Conservation (phyloP, 1,284 basidiomycete genomes). For the Peniophora sp. region DNA sequence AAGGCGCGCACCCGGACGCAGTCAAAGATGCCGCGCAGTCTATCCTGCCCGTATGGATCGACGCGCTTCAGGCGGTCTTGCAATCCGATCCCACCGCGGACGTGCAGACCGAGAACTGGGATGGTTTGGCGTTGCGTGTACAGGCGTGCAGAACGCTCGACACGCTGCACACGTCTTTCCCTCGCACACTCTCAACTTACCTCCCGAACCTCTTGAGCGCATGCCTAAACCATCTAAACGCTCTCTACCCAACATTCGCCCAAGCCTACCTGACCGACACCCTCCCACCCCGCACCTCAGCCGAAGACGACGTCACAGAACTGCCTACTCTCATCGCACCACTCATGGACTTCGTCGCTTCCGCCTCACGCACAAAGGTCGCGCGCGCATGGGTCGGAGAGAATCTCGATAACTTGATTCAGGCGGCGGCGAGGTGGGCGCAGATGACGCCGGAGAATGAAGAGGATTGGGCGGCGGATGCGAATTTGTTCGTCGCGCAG, state of each 20-base stretch:
- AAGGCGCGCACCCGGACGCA: slow-evolving; percentile 82
- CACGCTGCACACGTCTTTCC: slow-evolving; percentile 70
- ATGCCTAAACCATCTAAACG: slow-evolving; percentile 59
- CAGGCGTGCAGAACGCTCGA: slow-evolving; percentile 79
- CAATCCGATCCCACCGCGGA: slow-evolving; percentile 56
- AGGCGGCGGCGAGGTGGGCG: slow-evolving; percentile 61
- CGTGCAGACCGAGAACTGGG: slow-evolving; percentile 61
- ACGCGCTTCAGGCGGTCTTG: slow-evolving; percentile 78
- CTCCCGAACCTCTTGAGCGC: slow-evolving; percentile 53
- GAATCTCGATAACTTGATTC: slow-evolving; percentile 51
- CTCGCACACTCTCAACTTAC: slow-evolving; percentile 54
- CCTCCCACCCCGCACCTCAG: slow-evolving; percentile 48
- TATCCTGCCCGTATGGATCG: slow-evolving; percentile 85
- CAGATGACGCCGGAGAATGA: slow-evolving; percentile 92
- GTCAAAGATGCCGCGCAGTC: slow-evolving; percentile 77
- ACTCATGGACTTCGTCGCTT: slow-evolving; percentile 75
- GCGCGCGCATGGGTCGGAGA: slow-evolving; percentile 54
- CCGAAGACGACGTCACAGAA: slow-evolving; percentile 75
- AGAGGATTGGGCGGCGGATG: slow-evolving; percentile 84
- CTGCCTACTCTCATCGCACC: slow-evolving; percentile 71
- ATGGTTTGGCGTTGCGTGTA: slow-evolving; percentile 66
- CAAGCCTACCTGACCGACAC: slow-evolving; percentile 59
- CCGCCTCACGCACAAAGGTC: slow-evolving; percentile 52
- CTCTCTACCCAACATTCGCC: slow-evolving; percentile 59
- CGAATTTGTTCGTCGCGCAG: slow-evolving; percentile 89